These are phyloP conservation scores for Phytopythium chamaehyphon DNA, from an alignment of 352 stramenopile genomes.

Conservation along the genomic window DNA sequence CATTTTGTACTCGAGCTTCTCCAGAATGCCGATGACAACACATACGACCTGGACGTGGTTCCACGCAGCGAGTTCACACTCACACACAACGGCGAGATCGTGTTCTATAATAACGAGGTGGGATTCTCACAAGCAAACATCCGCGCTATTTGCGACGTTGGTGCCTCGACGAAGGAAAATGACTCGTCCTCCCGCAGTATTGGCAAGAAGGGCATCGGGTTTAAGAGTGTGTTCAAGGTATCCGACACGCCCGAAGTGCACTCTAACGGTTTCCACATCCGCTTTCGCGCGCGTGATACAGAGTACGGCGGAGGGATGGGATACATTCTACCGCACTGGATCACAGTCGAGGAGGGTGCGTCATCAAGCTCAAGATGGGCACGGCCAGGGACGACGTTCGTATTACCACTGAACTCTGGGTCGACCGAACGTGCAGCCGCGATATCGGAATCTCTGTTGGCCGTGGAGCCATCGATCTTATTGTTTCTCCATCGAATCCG, in stretches of 20 bases:
- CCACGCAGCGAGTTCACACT: slow-evolving; percentile 64
- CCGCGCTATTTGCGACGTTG: slow-evolving; percentile 83
- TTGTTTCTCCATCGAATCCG: slow-evolving; percentile 76
- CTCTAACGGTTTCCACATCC: slow-evolving; percentile 85
- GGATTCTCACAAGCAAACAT: slow-evolving; percentile 78
- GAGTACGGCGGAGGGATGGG: slow-evolving; percentile 45
- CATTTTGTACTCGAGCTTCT: slow-evolving; percentile 88
- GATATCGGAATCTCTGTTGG: slow-evolving; percentile 60
- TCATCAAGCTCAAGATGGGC: slow-evolving; percentile 26
- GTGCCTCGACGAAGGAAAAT: slow-evolving; percentile 71
- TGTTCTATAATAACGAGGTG: slow-evolving; percentile 85
- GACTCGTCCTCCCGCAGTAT: slow-evolving; percentile 50
- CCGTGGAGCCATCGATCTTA: slow-evolving; percentile 73
- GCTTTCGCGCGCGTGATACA: slow-evolving; percentile 61
- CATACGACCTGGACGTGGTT: slow-evolving; percentile 34
- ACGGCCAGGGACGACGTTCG: slow-evolving; percentile 57
- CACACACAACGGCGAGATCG: slow-evolving; percentile 36
- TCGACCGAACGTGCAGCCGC: slow-evolving; percentile 37
- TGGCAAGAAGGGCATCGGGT: slow-evolving; percentile 89
- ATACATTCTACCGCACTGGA: slow-evolving; percentile 82
- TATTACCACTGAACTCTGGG: slow-evolving; percentile 62
- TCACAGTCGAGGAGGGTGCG: slow-evolving; percentile 23
- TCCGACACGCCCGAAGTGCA: slow-evolving; percentile 80
- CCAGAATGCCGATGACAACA: slow-evolving; percentile 87
- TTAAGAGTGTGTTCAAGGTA: slow-evolving; percentile 91